A percentile compares a stretch with the other conserved stretches of the same genome.
These are phyloP conservation scores for Moelleriella libera DNA, from an alignment of 2,329 filamentous ascomycete genomes.

Conservation along the genomic window DNA sequence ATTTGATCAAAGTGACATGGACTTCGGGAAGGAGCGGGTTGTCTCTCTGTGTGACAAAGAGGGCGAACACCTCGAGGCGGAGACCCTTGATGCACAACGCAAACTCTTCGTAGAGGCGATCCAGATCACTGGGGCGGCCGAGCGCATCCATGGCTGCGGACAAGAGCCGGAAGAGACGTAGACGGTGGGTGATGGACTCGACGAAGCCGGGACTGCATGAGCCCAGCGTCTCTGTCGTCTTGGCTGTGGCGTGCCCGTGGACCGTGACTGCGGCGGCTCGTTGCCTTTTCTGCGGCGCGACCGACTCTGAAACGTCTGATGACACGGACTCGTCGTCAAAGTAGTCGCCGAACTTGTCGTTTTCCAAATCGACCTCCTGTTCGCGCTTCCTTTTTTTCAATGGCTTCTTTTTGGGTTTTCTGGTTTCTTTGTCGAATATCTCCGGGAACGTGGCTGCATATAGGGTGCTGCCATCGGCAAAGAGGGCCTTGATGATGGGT, in stretches of 20 bases:
- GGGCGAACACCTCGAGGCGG: slow-evolving; percentile 40
- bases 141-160: slow-evolving; percentile 34
- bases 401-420: slow-evolving; percentile 20
- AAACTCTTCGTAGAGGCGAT: slow-evolving; percentile 45
- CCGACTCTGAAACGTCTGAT: slow-evolving; percentile 29
- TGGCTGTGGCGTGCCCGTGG: slow-evolving; percentile 7
- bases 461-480: slow-evolving; percentile 48
- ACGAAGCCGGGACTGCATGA: slow-evolving; percentile 16
- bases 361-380: slow-evolving; percentile 38
- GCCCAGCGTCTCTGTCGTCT: slow-evolving; percentile 9
- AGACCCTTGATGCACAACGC: slow-evolving; percentile 42
- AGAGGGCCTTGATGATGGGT: slow-evolving; percentile 49
- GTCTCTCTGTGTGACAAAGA: slow-evolving; percentile 29
- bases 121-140: slow-evolving; percentile 23
- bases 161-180: slow-evolving; percentile 46
- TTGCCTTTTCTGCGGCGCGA: slow-evolving; percentile 26
- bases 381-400: slow-evolving; percentile 36
- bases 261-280: slow-evolving; percentile 5
- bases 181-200: slow-evolving; percentile 46
- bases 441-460: slow-evolving; percentile 43
- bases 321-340: slow-evolving; percentile 40
- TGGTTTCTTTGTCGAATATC: slow-evolving; percentile 50
- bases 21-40: slow-evolving; percentile 21
- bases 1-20: slow-evolving; percentile 29
- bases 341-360: slow-evolving; percentile 47